These are phyloP conservation scores for Rhizopogon rudus DNA, from an alignment of 768 basidiomycete genomes.

Conservation along the genomic window DNA sequence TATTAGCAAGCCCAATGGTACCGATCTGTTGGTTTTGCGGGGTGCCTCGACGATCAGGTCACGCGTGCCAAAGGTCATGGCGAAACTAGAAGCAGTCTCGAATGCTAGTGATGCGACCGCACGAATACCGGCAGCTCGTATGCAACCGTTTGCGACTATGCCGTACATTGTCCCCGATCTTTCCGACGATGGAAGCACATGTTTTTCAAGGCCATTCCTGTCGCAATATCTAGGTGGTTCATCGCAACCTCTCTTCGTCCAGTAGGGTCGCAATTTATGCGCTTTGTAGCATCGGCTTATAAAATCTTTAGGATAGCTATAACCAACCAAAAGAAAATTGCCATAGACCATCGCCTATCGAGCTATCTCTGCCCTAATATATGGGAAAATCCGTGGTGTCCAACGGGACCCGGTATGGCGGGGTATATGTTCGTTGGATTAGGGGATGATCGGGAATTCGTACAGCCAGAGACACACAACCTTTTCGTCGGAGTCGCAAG, in stretches of 20 bases:
- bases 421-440: constrained; percentile 56
- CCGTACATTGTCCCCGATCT: constrained; percentile 2
- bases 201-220: neutral
- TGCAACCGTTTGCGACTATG: neutral
- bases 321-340: constrained; percentile 16
- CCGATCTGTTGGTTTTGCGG: neutral
- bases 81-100: neutral
- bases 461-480: constrained; percentile 30
- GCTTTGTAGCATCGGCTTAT: neutral
- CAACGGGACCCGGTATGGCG: constrained; percentile 40
- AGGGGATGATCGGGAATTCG: constrained; percentile 41
- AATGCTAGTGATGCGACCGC: neutral
- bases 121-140: neutral
- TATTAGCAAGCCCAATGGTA: neutral
- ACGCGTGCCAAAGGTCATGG: neutral
- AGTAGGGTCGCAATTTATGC: neutral
- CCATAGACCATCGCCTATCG: constrained; percentile 16
- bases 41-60: neutral
- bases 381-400: constrained; percentile 52
- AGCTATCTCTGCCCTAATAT: constrained; percentile 46
- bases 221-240: neutral
- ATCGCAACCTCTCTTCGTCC: neutral
- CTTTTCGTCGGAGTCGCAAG: constrained; percentile 41
- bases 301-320: constrained; percentile 16
- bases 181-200: neutral